These are phyloP conservation scores for Trichoderma orchidacearum DNA, from an alignment of 495 filamentous ascomycete species.

Conservation along the genomic window DNA sequence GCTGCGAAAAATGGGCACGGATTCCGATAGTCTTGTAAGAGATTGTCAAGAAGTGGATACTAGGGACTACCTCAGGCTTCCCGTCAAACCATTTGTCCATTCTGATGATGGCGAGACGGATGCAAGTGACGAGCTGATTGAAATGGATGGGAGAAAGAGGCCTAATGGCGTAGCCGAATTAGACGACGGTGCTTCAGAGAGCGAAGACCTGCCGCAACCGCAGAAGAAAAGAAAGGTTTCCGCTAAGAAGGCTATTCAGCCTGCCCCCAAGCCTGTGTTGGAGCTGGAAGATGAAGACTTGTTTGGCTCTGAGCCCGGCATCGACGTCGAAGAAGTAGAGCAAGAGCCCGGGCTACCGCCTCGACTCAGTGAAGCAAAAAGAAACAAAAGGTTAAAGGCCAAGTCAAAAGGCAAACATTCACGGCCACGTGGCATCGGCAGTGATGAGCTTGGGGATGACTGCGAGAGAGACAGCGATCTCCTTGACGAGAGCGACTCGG, in stretches of 20 bases:
- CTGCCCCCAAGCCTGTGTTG: neutral
- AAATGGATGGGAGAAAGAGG: neutral
- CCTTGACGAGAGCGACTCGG: slow-evolving; percentile 27
- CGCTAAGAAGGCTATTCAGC: neutral
- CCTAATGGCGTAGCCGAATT: neutral
- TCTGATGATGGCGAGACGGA: slow-evolving; percentile 11
- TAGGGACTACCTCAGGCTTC: slow-evolving; percentile 7
- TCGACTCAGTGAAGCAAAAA: neutral
- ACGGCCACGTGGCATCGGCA: slow-evolving; percentile 12
- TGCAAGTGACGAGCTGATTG: neutral
- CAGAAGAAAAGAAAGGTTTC: neutral
- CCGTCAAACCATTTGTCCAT: neutral
- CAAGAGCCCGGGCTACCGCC: neutral
- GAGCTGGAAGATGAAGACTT: neutral
- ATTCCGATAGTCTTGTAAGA: slow-evolving; percentile 9
- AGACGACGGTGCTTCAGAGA: neutral
- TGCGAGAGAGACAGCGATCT: slow-evolving; percentile 34
- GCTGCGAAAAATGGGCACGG: slow-evolving; percentile 20
- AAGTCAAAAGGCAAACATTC: neutral
- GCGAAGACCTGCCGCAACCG: neutral
- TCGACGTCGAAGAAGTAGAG: slow-evolving; percentile 2
- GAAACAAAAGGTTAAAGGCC: neutral
- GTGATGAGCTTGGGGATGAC: slow-evolving; percentile 32
- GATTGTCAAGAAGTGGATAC: slow-evolving; percentile 7
- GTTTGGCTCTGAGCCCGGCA: neutral